Conservation (phyloP, 345 rosid species). For the Eucalyptus cloeziana region DNA sequence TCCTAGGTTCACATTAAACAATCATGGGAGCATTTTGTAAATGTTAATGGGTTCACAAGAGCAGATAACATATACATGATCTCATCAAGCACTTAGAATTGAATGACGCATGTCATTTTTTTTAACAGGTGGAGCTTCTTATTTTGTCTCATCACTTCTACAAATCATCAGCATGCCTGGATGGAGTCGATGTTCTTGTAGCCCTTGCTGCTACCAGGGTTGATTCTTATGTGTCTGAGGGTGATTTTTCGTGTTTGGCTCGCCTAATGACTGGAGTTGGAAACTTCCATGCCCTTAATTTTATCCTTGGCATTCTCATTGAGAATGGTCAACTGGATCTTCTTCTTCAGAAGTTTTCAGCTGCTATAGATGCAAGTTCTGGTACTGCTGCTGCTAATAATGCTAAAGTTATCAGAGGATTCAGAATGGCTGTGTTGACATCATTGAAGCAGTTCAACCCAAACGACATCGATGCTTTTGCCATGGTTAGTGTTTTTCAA, state of each 20-base stretch:
- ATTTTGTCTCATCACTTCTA: constrained; percentile 96
- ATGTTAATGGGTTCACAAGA: background rate
- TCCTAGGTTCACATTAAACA: background rate
- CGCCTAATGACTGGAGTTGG: constrained; percentile 94
- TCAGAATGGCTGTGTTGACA: constrained; percentile 94
- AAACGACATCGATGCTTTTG: constrained; percentile 82
- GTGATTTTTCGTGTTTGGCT: constrained; percentile 91
- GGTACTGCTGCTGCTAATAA: constrained; percentile 49
- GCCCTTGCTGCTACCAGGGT: constrained; percentile 97
- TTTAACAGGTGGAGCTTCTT: constrained; percentile 84
- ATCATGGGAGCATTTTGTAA: background rate
- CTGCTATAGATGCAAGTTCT: constrained; percentile 75
- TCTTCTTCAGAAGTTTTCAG: constrained; percentile 84
- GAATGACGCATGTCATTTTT: background rate
- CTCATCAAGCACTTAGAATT: background rate
- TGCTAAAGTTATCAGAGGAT: constrained; percentile 89
- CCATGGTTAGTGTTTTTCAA: constrained; percentile 46
- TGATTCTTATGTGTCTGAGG: constrained; percentile 88
- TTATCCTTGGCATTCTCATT: constrained; percentile 89
- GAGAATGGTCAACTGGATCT: constrained; percentile 94
- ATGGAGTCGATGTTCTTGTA: constrained; percentile 98
- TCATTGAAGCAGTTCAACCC: constrained; percentile 88
- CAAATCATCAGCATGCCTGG: constrained; percentile 96
- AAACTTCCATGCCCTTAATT: constrained; percentile 90
- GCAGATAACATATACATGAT: background rate